Evolutionary conservation across 345 rosid species (phyloP).

Genomic region (Corymbia maculata): DNA sequence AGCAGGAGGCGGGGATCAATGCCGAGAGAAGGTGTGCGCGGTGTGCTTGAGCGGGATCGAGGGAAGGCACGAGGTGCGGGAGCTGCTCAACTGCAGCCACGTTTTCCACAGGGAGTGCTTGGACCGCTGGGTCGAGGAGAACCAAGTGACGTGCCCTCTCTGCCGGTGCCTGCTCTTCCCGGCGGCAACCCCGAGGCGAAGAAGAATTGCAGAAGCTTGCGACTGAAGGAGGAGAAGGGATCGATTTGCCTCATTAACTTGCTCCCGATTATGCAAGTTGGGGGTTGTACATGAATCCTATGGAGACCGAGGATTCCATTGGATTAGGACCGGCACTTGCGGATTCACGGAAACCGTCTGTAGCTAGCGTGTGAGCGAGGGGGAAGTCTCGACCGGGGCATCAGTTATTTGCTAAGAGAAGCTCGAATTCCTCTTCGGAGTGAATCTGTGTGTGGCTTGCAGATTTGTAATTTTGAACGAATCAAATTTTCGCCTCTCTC

Average conservation of each 20-base stretch:
- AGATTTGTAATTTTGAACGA: not conserved
- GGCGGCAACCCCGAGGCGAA: not conserved
- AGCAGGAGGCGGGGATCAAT: not conserved
- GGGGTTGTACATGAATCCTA: not conserved
- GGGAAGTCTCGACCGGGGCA: not conserved
- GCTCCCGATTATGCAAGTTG: not conserved
- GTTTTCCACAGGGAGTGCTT: conserved; percentile 36
- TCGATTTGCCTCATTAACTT: not conserved
- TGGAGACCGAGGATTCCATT: not conserved
- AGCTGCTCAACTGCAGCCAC: conserved; percentile 29
- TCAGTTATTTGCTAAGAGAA: not conserved
- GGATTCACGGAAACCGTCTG: not conserved
- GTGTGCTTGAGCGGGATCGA: conserved; percentile 28
- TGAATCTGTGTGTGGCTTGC: not conserved
- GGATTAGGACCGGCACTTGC: not conserved
- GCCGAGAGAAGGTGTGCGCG: conserved; percentile 4
- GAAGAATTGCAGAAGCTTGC: not conserved
- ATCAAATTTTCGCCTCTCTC: not conserved
- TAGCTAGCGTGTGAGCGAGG: not conserved
- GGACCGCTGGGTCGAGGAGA: conserved; percentile 32
- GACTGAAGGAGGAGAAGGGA: not conserved
- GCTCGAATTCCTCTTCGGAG: not conserved
- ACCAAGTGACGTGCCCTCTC: conserved; percentile 38
- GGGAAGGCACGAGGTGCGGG: conserved; percentile 18
- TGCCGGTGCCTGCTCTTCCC: conserved; percentile 32